Evolutionary conservation across 768 basidiomycete genomes (phyloP), one percentile per base, ranked within the genome.

Genomic region (Suillus ampliporus): DNA sequence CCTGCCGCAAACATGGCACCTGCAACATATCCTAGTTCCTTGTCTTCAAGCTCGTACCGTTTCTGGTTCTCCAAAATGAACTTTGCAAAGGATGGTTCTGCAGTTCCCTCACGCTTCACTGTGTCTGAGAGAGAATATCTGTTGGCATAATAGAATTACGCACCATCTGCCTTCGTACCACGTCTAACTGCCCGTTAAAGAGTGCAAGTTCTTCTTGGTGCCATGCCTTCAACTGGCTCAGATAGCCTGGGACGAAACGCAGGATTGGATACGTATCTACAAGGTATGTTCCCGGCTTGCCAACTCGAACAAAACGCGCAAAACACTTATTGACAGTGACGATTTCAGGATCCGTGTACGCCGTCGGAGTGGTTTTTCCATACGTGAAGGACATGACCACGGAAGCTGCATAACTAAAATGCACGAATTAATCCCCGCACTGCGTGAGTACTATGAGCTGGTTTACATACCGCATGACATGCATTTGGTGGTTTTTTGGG

Each of bases 171-270:
- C 69, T 62, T n/a, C 68, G 63, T 13, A 75, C 76, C 9, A 51
- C 54, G 13, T 74, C 67, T 13, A 80, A 34, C 61, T 77, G 77
- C 0, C 71, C 63, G 13, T 65, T 41, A 60, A 75, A 81, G 41
- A 80, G 64, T 1, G 51, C 65, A 13, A 78, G 68, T 64, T 82
- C 80, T 52, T 80, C 76, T 37, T 65, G n/a, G 64, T 89, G 88
- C 41, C 85, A 86, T 4, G 78, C 74, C 61, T 78, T 80, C 6
- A 90, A 73, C 62, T 85, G 81, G 5, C 79, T 78, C 14, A 86
- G 77, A 65, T 87, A 71, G 13, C 68, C 67, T 2, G 73, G 73
- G 15, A 74, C 34, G 11, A 69, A 69, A 54, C 54, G 56, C 4
- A 74, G 57, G 37, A 68, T 64, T 4, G 73, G 73, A 34, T 61